Evolutionary conservation across 1,284 basidiomycete genomes (phyloP).

Genomic region (Ustilago bromivora): DNA sequence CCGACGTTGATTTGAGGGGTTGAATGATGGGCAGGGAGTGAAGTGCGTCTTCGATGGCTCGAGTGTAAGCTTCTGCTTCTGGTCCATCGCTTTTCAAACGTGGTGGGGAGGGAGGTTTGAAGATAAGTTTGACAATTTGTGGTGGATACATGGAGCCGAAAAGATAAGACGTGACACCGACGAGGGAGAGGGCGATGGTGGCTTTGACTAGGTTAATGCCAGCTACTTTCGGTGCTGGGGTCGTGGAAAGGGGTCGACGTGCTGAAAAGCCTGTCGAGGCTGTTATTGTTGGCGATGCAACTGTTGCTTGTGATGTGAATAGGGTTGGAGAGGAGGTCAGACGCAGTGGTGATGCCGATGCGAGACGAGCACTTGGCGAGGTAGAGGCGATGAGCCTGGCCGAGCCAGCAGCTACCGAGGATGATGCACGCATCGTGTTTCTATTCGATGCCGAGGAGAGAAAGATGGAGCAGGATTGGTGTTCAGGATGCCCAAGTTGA

Average conservation of each 20-base stretch:
- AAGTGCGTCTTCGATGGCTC: conserved; percentile 78
- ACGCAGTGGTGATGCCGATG: background rate
- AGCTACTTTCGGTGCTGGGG: conserved; percentile 22
- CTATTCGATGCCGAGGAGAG: background rate
- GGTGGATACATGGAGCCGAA: conserved; percentile 78
- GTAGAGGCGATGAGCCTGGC: conserved; percentile 1
- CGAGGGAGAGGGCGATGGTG: conserved; percentile 46
- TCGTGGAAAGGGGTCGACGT: conserved; percentile 33
- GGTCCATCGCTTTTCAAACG: conserved; percentile 76
- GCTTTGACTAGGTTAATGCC: conserved; percentile 39
- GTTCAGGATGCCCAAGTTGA: background rate
- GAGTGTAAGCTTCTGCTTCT: conserved; percentile 76
- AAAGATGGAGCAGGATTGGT: background rate
- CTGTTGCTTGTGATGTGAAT: background rate
- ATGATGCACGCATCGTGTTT: conserved; percentile 18
- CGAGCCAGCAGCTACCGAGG: conserved; percentile 16
- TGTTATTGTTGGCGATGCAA: background rate
- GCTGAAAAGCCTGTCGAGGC: conserved; percentile 6
- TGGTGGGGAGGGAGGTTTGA: conserved; percentile 79
- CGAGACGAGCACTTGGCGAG: background rate
- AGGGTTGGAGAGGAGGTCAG: background rate
- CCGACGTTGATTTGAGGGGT: conserved; percentile 34
- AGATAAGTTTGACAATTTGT: conserved; percentile 75
- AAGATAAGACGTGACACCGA: conserved; percentile 71
- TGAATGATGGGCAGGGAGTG: conserved; percentile 75